A percentile compares a stretch with the other conserved stretches of the same genome.
These are phyloP conservation scores for Lanmaoa rubissima DNA, from an alignment of 768 basidiomycete genomes.

Conservation along the genomic window DNA sequence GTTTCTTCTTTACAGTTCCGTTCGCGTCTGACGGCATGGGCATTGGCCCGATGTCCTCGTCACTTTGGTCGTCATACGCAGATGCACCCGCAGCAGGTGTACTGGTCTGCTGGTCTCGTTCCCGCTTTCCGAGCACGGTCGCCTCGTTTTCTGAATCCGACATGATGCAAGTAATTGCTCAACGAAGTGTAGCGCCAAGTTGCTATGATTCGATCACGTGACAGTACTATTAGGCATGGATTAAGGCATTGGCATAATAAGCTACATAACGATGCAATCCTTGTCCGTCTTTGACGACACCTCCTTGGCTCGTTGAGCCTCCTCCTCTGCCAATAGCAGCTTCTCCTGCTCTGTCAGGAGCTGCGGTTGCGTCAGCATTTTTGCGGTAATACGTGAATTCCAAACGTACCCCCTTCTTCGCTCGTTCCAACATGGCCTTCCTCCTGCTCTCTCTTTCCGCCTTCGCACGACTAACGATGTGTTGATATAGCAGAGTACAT, in stretches of 20 bases:
- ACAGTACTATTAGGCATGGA: not conserved
- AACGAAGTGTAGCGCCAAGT: not conserved
- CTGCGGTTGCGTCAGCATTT: constrained; percentile 29
- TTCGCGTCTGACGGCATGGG: constrained; percentile 52
- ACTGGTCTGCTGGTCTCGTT: constrained; percentile 35
- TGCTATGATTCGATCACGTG: constrained; percentile 9
- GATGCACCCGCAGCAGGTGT: constrained; percentile 19
- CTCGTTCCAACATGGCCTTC: constrained; percentile 70
- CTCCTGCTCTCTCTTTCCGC: constrained; percentile 70
- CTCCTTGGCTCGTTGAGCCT: constrained; percentile 39
- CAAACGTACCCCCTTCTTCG: constrained; percentile 67
- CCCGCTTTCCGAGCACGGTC: constrained; percentile 64
- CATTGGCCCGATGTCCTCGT: constrained; percentile 88
- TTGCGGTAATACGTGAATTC: not conserved
- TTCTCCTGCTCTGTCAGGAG: constrained; percentile 66
- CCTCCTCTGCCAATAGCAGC: constrained; percentile 52
- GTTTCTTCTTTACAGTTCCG: constrained; percentile 63
- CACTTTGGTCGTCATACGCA: constrained; percentile 47
- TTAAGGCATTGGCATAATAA: not conserved
- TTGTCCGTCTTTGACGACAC: constrained; percentile 31
- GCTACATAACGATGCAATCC: constrained; percentile 60
- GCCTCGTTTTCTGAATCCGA: constrained; percentile 48
- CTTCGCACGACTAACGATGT: constrained; percentile 57
- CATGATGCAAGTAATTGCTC: constrained; percentile 28
- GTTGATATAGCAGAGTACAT: constrained; percentile 32